These are phyloP conservation scores for Blepharisma undulans DNA, from an alignment of 169 alveolate species.

Conservation along the genomic window DNA sequence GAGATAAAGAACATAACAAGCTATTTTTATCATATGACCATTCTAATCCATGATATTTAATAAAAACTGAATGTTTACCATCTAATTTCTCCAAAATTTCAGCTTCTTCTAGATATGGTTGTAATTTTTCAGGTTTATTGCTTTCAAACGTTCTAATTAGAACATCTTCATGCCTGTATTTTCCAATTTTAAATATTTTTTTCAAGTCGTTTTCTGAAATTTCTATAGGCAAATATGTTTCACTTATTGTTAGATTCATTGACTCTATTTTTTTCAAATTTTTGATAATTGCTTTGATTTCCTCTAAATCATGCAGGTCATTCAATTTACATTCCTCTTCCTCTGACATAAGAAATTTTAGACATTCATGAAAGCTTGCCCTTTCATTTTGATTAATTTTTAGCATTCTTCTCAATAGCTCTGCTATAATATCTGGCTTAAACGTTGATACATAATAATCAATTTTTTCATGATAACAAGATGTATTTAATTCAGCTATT, in stretches of 20 bases:
- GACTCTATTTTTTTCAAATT: neutral
- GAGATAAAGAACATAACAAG: neutral
- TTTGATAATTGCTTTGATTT: neutral
- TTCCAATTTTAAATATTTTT: neutral
- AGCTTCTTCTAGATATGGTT: neutral
- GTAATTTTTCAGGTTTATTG: neutral
- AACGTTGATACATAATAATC: neutral
- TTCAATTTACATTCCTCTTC: too few relatives aligned
- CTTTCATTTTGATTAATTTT: neutral
- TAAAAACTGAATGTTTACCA: neutral
- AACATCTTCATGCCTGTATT: neutral
- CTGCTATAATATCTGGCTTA: neutral
- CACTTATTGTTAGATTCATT: too few relatives aligned
- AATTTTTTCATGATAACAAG: neutral
- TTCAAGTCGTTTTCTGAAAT: neutral
- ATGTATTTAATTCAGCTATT: neutral
- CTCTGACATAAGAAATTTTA: neutral
- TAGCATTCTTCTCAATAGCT: neutral
- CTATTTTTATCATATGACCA: neutral
- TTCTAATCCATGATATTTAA: neutral
- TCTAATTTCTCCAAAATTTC: neutral
- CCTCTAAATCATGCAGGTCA: too few relatives aligned
- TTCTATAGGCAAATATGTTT: neutral
- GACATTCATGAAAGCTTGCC: neutral
- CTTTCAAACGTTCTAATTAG: neutral